These are phyloP conservation scores for Backusella tuberculispora DNA, from an alignment of 192 early-diverging fungal genomes.

Conservation along the genomic window DNA sequence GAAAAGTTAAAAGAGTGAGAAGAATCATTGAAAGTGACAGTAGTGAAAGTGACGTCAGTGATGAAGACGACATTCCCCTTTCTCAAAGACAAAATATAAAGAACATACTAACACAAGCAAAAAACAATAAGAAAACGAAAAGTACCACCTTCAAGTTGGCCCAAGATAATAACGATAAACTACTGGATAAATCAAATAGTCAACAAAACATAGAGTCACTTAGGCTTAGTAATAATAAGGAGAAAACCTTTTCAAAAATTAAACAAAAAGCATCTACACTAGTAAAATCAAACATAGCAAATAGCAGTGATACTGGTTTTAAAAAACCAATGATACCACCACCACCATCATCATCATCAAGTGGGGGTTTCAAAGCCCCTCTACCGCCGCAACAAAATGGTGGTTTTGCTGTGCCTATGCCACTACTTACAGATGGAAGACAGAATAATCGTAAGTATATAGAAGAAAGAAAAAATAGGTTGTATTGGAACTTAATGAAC, in stretches of 20 bases:
- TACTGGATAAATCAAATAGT: neutral
- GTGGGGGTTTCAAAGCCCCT: neutral
- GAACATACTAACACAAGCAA: neutral
- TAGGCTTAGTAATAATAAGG: neutral
- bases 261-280: neutral
- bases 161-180: neutral
- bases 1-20: neutral
- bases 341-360: neutral
- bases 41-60: neutral
- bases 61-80: slow-evolving; percentile 20
- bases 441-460: slow-evolving; percentile 6
- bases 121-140: neutral
- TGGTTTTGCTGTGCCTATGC: neutral
- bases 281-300: neutral
- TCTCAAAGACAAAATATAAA: slow-evolving; percentile 8
- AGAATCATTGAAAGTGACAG: slow-evolving; percentile 14
- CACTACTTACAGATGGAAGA: neutral
- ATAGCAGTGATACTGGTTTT: neutral
- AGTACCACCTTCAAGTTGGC: neutral
- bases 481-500: too few relatives aligned
- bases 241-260: neutral
- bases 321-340: neutral
- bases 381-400: neutral
- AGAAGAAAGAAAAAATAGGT: neutral
- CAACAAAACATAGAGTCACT: neutral